Percentiles rank a stretch among this genome's conserved stretches.
Conservation (phyloP, 2,329 filamentous ascomycete genomes). For the Ceratocystis huliohia region DNA sequence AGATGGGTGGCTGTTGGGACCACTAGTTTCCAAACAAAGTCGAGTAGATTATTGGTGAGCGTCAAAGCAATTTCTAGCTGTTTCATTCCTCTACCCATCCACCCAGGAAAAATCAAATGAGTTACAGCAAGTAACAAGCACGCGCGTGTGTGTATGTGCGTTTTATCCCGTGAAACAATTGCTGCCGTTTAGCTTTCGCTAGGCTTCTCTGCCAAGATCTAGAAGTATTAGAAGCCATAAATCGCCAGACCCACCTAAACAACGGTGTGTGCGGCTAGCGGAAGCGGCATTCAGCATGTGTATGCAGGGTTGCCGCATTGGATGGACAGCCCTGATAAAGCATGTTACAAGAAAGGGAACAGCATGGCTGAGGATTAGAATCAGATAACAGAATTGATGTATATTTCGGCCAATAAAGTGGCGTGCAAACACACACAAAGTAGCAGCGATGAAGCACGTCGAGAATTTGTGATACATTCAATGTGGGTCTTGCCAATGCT, state of each 20-base stretch:
- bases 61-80: too few species aligned
- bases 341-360: neutral
- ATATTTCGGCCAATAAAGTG: neutral
- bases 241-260: neutral
- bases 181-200: neutral
- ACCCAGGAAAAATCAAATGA: neutral
- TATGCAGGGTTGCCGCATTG: too few species aligned
- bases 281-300: neutral
- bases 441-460: neutral
- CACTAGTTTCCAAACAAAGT: too few species aligned
- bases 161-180: constrained; percentile 2
- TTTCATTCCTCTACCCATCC: too few species aligned
- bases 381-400: neutral
- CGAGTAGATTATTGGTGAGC: too few species aligned
- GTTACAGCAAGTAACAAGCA: neutral
- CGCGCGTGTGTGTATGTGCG: neutral
- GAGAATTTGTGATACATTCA: neutral
- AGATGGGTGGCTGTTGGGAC: too few species aligned
- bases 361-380: neutral
- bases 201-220: neutral
- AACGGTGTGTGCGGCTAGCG: neutral
- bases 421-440: neutral
- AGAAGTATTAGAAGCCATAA: neutral
- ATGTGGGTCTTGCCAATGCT: neutral
- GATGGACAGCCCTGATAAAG: too few species aligned